Evolutionary conservation across 2,329 filamentous ascomycete species (phyloP).

Genomic region (Macrophomina phaseolina): DNA sequence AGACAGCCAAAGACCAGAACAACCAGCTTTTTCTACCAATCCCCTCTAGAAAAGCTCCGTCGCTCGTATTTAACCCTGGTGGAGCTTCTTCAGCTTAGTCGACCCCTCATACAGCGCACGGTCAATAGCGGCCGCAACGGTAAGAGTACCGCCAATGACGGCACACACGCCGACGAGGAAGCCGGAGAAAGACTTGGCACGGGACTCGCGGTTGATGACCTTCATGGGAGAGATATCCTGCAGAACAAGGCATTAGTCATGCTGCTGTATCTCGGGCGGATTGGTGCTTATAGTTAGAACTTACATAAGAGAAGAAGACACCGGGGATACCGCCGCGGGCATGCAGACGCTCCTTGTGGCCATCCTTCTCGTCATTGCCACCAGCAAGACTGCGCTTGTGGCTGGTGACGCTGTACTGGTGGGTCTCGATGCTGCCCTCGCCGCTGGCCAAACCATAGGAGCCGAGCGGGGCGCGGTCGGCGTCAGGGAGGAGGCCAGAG

Average conservation of each 20-base stretch:
- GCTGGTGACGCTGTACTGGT: constrained; percentile 97
- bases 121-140: constrained; percentile 92
- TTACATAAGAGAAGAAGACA: constrained; percentile 97
- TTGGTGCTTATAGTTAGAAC: constrained; percentile 43
- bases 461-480: constrained; percentile 47
- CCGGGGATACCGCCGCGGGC: constrained; percentile 91
- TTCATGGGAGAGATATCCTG: constrained; percentile 99
- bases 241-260: too few relatives aligned
- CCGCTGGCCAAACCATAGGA: constrained; percentile 54
- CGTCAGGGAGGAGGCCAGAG: constrained; percentile 30
- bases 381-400: constrained; percentile 88
- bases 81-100: constrained; percentile 85
- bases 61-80: constrained; percentile 56
- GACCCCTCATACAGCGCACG: constrained; percentile 89
- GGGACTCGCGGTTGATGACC: constrained; percentile 93
- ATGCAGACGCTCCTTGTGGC: constrained; percentile 90
- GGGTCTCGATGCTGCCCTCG: constrained; percentile 92
- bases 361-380: constrained; percentile 82
- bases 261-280: neutral
- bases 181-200: constrained; percentile 85
- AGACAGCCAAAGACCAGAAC: neutral
- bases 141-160: constrained; percentile 91
- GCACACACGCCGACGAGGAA: constrained; percentile 95
- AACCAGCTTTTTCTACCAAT: constrained; percentile 9
- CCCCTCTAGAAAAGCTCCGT: neutral